These are phyloP conservation scores for Salvia miltiorrhiza DNA, from an alignment of 257 asterid genomes.

Conservation along the genomic window DNA sequence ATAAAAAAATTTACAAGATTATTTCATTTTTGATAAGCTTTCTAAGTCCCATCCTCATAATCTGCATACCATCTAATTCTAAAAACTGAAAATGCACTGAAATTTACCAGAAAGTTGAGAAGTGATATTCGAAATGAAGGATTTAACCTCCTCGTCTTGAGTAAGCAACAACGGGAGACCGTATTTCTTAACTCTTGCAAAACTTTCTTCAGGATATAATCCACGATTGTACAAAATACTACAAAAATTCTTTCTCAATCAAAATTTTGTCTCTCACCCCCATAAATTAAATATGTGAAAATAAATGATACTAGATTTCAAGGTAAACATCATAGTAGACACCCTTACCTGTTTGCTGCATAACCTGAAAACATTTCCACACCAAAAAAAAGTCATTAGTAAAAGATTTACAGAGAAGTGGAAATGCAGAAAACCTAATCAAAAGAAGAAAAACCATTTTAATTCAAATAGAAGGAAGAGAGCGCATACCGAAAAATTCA, in stretches of 20 bases:
- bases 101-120: slow-evolving; percentile 82
- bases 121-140: slow-evolving; percentile 78
- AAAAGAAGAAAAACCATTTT: not conserved
- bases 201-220: slow-evolving; percentile 87
- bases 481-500: slow-evolving; percentile 70
- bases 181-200: slow-evolving; percentile 79
- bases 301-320: not conserved
- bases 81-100: not conserved
- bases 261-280: not conserved
- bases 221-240: slow-evolving; percentile 86
- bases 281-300: too few species aligned
- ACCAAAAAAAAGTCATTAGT: not conserved
- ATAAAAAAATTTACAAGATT: not conserved
- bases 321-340: not conserved
- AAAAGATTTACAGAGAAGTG: not conserved
- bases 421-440: slow-evolving; percentile 20
- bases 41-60: not conserved
- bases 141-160: slow-evolving; percentile 90
- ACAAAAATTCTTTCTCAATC: slow-evolving; percentile 9
- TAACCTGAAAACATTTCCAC: slow-evolving; percentile 50
- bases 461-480: not conserved
- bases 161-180: slow-evolving; percentile 89
- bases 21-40: not conserved
- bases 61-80: not conserved
- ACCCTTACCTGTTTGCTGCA: slow-evolving; percentile 77